Percentiles rank a stretch among this genome's conserved stretches.
These are phyloP conservation scores for Starmera pachycereana DNA, from an alignment of 805 yeast genomes.

Conservation along the genomic window DNA sequence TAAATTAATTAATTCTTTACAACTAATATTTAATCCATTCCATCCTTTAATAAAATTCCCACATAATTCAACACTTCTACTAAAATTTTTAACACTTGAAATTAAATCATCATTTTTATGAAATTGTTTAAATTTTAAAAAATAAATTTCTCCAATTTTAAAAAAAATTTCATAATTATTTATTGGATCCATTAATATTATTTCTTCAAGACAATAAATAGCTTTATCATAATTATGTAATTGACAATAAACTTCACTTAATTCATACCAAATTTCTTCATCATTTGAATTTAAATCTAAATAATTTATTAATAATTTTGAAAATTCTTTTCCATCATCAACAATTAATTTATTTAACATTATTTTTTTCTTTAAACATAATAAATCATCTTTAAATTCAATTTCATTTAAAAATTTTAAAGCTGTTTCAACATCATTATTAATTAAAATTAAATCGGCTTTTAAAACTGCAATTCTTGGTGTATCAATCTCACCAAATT, in stretches of 20 bases:
- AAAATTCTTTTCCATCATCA: slow-evolving; percentile 25
- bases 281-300: slow-evolving; percentile 67
- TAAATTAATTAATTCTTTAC: slow-evolving; percentile 17
- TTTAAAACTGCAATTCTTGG: slow-evolving; percentile 47
- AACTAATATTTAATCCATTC: slow-evolving; percentile 47
- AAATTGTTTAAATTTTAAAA: slow-evolving; percentile 6
- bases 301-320: slow-evolving; percentile 42
- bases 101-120: slow-evolving; percentile 2
- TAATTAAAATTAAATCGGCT: slow-evolving; percentile 47
- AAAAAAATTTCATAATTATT: slow-evolving; percentile 58
- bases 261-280: slow-evolving; percentile 66
- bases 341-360: slow-evolving; percentile 6
- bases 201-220: slow-evolving; percentile 58
- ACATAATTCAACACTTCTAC: slow-evolving; percentile 70
- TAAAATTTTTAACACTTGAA: slow-evolving; percentile 34
- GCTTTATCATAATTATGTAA: slow-evolving; percentile 61
- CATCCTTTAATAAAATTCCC: slow-evolving; percentile 63
- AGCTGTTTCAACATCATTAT: slow-evolving; percentile 30
- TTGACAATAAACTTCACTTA: slow-evolving; percentile 51
- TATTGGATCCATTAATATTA: slow-evolving; percentile 50
- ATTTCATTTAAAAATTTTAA: slow-evolving; percentile 25
- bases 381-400: slow-evolving; percentile 10
- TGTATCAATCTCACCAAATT: slow-evolving; percentile 45
- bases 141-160: slow-evolving; percentile 47
- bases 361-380: slow-evolving; percentile 16